Evolutionary conservation across 2,329 filamentous ascomycete species (phyloP).

Genomic region (Epichloe gansuensis): DNA sequence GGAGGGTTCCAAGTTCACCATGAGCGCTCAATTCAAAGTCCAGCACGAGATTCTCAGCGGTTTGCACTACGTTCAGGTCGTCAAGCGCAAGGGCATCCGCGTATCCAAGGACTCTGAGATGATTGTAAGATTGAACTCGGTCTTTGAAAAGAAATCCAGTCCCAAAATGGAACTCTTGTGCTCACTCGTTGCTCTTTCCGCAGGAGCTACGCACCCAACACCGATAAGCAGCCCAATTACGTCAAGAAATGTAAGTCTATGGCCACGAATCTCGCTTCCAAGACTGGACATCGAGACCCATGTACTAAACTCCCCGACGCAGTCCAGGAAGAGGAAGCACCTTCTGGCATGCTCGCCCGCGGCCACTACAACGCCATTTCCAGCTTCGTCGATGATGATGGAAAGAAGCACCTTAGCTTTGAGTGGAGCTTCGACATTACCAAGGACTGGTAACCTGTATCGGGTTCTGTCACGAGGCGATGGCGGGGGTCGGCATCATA

Average conservation of each 20-base stretch:
- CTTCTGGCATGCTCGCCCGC: slow-evolving; percentile 77
- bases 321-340: slow-evolving; percentile 89
- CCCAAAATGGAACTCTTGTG: too few species aligned
- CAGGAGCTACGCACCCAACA: slow-evolving; percentile 82
- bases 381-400: slow-evolving; percentile 91
- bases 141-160: not conserved
- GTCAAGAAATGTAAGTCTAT: slow-evolving; percentile 72
- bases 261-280: not conserved
- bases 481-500: not conserved
- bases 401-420: slow-evolving; percentile 79
- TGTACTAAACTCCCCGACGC: not conserved
- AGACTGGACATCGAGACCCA: not conserved
- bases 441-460: slow-evolving; percentile 70
- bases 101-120: slow-evolving; percentile 95
- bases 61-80: slow-evolving; percentile 88
- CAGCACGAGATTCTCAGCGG: slow-evolving; percentile 94
- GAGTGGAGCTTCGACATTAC: slow-evolving; percentile 94
- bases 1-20: slow-evolving; percentile 85
- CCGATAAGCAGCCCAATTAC: slow-evolving; percentile 72
- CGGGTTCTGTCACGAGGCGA: not conserved
- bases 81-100: slow-evolving; percentile 78
- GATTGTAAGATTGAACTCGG: slow-evolving; percentile 49
- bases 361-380: slow-evolving; percentile 84
- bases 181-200: not conserved
- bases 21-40: slow-evolving; percentile 89